These are phyloP conservation scores for Cyclocybe cylindracea DNA, from an alignment of 768 basidiomycete species.

Conservation along the genomic window DNA sequence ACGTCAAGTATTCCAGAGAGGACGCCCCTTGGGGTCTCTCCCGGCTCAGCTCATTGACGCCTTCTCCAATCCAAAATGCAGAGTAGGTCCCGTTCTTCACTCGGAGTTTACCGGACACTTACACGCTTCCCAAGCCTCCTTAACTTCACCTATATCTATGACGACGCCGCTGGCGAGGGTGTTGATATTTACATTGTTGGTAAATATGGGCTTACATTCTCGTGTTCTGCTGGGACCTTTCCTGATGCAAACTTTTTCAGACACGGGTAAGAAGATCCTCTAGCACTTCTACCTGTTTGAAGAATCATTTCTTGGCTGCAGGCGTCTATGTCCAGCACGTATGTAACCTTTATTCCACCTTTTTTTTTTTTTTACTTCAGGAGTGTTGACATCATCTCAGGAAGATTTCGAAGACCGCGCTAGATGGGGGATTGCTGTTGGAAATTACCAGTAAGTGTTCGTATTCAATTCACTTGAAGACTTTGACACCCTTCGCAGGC, in stretches of 20 bases:
- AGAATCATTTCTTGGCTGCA: neutral
- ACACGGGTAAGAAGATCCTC: constrained; percentile 20
- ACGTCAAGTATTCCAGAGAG: constrained; percentile 12
- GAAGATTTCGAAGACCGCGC: constrained; percentile 40
- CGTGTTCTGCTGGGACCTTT: neutral
- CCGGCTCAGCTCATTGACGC: constrained; percentile 21
- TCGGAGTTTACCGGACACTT: neutral
- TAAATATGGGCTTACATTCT: constrained; percentile 10
- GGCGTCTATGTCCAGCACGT: constrained; percentile 25
- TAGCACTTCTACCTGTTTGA: neutral
- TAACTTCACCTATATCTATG: constrained; percentile 23
- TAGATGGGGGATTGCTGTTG: constrained; percentile 36
- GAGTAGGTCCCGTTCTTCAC: neutral
- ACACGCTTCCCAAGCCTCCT: constrained; percentile 3
- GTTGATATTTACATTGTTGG: constrained; percentile 43
- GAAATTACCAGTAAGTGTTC: constrained; percentile 19
- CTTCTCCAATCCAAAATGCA: constrained; percentile 13
- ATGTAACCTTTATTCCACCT: neutral
- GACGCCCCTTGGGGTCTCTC: constrained; percentile 36
- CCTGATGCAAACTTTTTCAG: constrained; percentile 6
- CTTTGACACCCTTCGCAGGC: neutral
- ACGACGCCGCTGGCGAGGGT: constrained; percentile 28
- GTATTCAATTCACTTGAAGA: neutral
- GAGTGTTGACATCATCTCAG: neutral
- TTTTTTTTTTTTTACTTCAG: neutral